phyloP scores from a whole-genome alignment of 768 basidiomycete species.

The Leccinellum luteum region DNA sequence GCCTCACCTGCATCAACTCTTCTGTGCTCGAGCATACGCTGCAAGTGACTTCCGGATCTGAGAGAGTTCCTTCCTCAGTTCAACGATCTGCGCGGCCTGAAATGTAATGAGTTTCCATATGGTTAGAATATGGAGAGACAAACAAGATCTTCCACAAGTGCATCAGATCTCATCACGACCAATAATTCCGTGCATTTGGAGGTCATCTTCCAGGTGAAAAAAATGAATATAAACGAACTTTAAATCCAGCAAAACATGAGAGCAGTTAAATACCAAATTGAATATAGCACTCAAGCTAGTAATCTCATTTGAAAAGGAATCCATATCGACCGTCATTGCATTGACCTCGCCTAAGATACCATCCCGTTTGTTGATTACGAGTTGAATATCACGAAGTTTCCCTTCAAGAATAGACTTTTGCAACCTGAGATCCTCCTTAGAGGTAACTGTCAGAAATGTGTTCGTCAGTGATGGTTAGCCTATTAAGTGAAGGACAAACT shows the following conservation, averaged over 20 bases:
- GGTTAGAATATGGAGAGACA: background rate
- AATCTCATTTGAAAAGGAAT: background rate
- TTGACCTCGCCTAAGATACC: background rate
- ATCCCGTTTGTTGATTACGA: background rate
- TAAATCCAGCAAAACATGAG: background rate
- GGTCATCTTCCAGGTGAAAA: background rate
- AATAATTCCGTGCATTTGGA: background rate
- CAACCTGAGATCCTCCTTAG: background rate
- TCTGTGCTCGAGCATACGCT: background rate
- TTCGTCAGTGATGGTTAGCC: background rate
- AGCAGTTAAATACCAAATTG: background rate
- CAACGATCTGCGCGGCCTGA: background rate
- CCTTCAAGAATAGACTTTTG: background rate
- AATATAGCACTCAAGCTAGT: background rate
- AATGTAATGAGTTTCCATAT: background rate
- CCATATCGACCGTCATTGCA: background rate
- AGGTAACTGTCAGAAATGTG: background rate
- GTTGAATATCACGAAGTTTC: background rate
- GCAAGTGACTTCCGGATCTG: background rate
- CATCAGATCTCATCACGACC: background rate
- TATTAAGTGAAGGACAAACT: background rate
- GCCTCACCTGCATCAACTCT: background rate
- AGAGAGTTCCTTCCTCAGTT: background rate
- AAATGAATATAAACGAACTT: background rate
- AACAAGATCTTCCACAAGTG: background rate